Conservation (phyloP, 441 rosid genomes). For the Eutrema salsugineum region DNA sequence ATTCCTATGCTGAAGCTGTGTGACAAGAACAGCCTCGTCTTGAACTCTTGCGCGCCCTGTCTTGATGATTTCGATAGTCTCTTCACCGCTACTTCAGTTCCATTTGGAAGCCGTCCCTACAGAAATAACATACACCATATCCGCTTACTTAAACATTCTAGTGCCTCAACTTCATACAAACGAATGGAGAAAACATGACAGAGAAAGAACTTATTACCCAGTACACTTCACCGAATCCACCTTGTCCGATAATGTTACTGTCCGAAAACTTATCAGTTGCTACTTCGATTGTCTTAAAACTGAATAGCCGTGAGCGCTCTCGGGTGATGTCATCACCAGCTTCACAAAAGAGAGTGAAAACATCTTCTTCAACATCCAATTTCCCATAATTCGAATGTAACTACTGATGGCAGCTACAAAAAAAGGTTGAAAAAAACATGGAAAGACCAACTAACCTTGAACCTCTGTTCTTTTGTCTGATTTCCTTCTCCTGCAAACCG, state of each 20-base stretch:
- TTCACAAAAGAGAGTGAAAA: background rate
- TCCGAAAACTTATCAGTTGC: constrained; percentile 21
- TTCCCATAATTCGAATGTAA: too few species aligned
- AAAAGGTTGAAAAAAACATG: background rate
- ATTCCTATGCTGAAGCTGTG: constrained; percentile 46
- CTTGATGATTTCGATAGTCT: constrained; percentile 31
- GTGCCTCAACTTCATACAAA: background rate
- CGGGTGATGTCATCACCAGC: constrained; percentile 1
- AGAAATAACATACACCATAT: background rate
- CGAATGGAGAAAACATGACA: background rate
- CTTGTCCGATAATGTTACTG: constrained; percentile 30
- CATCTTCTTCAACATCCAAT: too few species aligned
- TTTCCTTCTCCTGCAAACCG: background rate
- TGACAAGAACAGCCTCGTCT: constrained; percentile 36
- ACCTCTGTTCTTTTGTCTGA: background rate
- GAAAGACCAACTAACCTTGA: background rate
- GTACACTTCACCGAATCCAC: constrained; percentile 41
- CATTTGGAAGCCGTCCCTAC: constrained; percentile 33
- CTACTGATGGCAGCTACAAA: too few species aligned
- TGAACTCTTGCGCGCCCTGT: constrained; percentile 42
- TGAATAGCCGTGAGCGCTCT: constrained; percentile 16
- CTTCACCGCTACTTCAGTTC: constrained; percentile 37
- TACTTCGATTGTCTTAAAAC: constrained; percentile 9
- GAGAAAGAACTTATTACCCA: constrained; percentile 16
- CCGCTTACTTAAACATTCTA: background rate